Conservation (phyloP, 768 basidiomycete genomes). For the Tricholoma terreum region DNA sequence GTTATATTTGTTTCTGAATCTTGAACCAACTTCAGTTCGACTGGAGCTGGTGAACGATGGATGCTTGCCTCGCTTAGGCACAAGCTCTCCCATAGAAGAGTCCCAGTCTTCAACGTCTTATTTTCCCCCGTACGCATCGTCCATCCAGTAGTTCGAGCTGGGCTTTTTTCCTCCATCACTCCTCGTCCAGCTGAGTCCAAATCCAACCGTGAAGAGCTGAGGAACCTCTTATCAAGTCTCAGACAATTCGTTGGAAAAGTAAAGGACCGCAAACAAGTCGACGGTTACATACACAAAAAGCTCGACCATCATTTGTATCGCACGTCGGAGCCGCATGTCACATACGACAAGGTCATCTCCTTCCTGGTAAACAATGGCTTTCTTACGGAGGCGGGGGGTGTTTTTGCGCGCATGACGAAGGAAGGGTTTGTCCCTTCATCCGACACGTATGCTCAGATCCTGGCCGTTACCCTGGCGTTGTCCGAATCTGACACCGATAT, state of each 20-base stretch:
- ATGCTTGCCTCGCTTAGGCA: not conserved
- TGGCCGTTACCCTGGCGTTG: constrained; percentile 29
- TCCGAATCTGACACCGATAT: constrained; percentile 16
- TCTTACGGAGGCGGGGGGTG: constrained; percentile 35
- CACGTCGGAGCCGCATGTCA: constrained; percentile 1
- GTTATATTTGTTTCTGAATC: too few relatives aligned
- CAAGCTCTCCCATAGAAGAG: not conserved
- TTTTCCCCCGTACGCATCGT: not conserved
- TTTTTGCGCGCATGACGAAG: constrained; percentile 41
- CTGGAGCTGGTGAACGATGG: not conserved
- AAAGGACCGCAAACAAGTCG: not conserved
- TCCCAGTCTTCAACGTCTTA: not conserved
- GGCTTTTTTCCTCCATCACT: not conserved
- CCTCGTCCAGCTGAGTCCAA: not conserved
- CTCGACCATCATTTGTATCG: constrained; percentile 1
- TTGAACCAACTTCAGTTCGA: not conserved
- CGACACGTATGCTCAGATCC: constrained; percentile 39
- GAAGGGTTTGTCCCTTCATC: constrained; percentile 37
- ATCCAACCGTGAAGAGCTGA: not conserved
- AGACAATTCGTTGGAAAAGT: not conserved
- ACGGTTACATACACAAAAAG: constrained; percentile 2
- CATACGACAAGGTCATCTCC: constrained; percentile 25
- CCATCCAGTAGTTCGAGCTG: not conserved
- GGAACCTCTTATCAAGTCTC: not conserved
- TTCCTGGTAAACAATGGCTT: constrained; percentile 38